These are phyloP conservation scores for Leccinum solheimii DNA, from an alignment of 1,284 basidiomycete genomes.

Conservation along the genomic window DNA sequence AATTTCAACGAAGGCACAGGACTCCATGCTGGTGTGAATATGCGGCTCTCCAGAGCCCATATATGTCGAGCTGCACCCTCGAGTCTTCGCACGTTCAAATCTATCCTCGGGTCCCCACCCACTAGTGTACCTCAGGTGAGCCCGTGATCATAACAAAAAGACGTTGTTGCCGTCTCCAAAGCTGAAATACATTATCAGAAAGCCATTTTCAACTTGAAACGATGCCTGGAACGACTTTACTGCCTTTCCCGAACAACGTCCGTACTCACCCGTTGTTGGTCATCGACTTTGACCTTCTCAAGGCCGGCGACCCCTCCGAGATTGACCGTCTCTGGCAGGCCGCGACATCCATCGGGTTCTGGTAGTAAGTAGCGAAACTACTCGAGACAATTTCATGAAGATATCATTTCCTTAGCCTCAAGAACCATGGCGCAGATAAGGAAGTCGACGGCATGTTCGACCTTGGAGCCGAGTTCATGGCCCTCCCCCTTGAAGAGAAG, in stretches of 20 bases:
- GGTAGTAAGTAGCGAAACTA: neutral
- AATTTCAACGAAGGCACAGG: too few relatives aligned
- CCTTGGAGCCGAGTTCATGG: neutral
- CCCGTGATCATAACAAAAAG: neutral
- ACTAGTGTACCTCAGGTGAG: neutral
- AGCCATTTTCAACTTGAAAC: neutral
- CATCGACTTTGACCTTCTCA: neutral
- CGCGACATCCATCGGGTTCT: neutral
- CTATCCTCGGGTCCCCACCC: neutral
- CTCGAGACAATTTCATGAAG: too few relatives aligned
- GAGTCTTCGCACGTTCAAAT: neutral
- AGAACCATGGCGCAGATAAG: neutral
- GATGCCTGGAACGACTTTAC: neutral
- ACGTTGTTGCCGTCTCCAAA: neutral
- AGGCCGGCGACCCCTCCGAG: neutral
- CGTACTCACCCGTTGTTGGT: neutral
- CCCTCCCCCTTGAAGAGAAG: neutral
- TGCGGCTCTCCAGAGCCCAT: too few relatives aligned
- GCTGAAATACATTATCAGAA: neutral
- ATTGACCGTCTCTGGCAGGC: neutral
- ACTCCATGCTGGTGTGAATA: too few relatives aligned
- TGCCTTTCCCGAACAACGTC: neutral
- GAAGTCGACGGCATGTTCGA: neutral
- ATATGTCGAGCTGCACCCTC: neutral
- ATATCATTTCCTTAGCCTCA: neutral